phyloP scores from a whole-genome alignment of 192 early-diverging fungal species.

The Allomyces macrogynus region DNA sequence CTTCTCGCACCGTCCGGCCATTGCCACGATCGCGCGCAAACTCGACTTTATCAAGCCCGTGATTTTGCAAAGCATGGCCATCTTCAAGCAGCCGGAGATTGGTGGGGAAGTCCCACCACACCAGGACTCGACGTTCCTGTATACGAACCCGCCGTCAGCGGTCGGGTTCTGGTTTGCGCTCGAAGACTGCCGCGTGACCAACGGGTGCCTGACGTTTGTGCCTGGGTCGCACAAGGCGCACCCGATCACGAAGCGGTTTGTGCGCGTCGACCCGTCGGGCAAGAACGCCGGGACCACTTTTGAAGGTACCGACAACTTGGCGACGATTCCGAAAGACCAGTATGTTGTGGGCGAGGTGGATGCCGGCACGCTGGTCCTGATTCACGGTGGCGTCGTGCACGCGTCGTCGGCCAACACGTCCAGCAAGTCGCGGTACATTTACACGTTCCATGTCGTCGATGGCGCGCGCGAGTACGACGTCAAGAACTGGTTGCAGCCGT shows the following conservation, averaged over 20 bases:
- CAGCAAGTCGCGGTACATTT: constrained; percentile 62
- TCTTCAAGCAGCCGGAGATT: constrained; percentile 54
- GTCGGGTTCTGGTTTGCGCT: constrained; percentile 80
- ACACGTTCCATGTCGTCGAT: constrained; percentile 89
- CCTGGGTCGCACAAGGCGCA: constrained; percentile 61
- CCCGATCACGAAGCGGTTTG: constrained; percentile 15
- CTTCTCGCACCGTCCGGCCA: constrained; percentile 31
- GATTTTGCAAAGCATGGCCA: constrained; percentile 78
- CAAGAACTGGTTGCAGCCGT: constrained; percentile 50
- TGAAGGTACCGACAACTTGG: constrained; percentile 19
- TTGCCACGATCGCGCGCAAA: constrained; percentile 29
- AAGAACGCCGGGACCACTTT: constrained; percentile 35
- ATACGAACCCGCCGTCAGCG: constrained; percentile 65
- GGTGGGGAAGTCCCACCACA: constrained; percentile 58
- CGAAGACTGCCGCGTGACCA: constrained; percentile 67
- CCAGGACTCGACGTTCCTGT: constrained; percentile 81
- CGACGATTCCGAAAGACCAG: constrained; percentile 24
- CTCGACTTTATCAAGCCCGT: constrained; percentile 50
- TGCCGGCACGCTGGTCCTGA: constrained; percentile 59
- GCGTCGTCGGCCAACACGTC: constrained; percentile 62
- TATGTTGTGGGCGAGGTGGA: constrained; percentile 31
- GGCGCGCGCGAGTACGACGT: constrained; percentile 41
- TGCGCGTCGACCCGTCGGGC: constrained; percentile 39
- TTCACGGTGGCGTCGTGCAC: constrained; percentile 73
- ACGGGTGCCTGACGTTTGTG: constrained; percentile 71